Percentiles rank a stretch among this genome's conserved stretches.
Evolutionary conservation across 257 asterid species (phyloP).

Genomic region (Solanum peruvianum): DNA sequence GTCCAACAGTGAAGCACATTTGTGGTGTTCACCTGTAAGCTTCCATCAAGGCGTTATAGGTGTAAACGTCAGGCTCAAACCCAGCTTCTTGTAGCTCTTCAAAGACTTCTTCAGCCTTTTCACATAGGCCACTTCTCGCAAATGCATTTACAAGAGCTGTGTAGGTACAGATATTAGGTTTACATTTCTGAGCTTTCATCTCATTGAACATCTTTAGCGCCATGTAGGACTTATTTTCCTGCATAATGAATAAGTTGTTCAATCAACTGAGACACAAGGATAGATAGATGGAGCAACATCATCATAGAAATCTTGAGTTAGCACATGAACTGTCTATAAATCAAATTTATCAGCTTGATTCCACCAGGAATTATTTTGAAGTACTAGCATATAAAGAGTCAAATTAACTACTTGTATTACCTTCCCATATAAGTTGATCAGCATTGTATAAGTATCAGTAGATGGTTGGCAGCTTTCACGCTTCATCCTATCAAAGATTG

Average conservation of each 20-base stretch:
- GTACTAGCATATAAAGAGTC: not conserved
- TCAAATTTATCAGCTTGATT: not conserved
- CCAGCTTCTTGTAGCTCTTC: conserved; percentile 82
- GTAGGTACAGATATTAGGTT: conserved; percentile 77
- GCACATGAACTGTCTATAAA: not conserved
- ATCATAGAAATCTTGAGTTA: not conserved
- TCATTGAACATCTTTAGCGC: conserved; percentile 68
- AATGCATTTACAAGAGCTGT: conserved; percentile 76
- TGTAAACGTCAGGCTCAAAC: conserved; percentile 74
- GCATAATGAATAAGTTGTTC: conserved; percentile 3
- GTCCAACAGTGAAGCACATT: not conserved
- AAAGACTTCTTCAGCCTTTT: conserved; percentile 77
- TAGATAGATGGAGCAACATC: not conserved
- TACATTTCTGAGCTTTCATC: conserved; percentile 56
- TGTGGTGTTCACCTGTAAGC: conserved; percentile 51
- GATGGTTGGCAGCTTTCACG: conserved; percentile 54
- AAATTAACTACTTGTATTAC: conserved; percentile 9
- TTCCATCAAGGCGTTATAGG: conserved; percentile 87
- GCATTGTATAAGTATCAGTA: conserved; percentile 68
- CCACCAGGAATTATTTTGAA: not conserved
- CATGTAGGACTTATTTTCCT: conserved; percentile 69
- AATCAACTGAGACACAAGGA: not conserved
- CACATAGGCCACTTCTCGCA: conserved; percentile 78
- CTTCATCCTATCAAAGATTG: conserved; percentile 64
- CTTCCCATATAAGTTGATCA: conserved; percentile 85